Conservation (phyloP, 768 basidiomycete species). For the Serendipita sp. region DNA sequence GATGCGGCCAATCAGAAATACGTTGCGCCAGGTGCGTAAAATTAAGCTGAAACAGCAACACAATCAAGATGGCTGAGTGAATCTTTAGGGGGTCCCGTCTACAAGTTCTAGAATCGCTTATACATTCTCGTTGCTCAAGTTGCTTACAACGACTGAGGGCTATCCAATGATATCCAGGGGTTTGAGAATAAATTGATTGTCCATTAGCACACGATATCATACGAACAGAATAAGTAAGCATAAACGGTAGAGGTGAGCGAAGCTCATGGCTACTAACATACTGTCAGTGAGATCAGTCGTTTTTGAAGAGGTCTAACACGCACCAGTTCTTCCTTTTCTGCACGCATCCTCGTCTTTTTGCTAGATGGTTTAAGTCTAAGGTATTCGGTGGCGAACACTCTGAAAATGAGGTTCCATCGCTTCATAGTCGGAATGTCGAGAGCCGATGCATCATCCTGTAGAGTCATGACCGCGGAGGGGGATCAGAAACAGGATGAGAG, state of each 20-base stretch:
- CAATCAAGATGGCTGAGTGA: neutral
- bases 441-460: slow-evolving; percentile 76
- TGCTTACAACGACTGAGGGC: no score
- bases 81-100: neutral
- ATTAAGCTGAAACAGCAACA: neutral
- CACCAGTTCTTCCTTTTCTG: neutral
- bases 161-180: no score
- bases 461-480: neutral
- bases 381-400: slow-evolving; percentile 85
- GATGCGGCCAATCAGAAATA: neutral
- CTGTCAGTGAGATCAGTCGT: neutral
- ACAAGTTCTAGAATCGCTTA: neutral
- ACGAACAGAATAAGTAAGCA: no score
- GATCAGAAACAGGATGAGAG: slow-evolving; percentile 7
- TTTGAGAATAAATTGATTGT: no score
- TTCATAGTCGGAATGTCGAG: slow-evolving; percentile 74
- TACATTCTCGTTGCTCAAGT: neutral
- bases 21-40: neutral
- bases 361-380: slow-evolving; percentile 29
- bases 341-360: neutral
- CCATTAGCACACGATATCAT: no score
- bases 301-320: neutral
- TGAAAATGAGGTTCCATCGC: slow-evolving; percentile 76
- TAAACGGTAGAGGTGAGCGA: neutral
- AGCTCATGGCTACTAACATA: neutral